phyloP scores from a whole-genome alignment of 768 basidiomycete genomes.

The Phlebiopsis flavidoalba region DNA sequence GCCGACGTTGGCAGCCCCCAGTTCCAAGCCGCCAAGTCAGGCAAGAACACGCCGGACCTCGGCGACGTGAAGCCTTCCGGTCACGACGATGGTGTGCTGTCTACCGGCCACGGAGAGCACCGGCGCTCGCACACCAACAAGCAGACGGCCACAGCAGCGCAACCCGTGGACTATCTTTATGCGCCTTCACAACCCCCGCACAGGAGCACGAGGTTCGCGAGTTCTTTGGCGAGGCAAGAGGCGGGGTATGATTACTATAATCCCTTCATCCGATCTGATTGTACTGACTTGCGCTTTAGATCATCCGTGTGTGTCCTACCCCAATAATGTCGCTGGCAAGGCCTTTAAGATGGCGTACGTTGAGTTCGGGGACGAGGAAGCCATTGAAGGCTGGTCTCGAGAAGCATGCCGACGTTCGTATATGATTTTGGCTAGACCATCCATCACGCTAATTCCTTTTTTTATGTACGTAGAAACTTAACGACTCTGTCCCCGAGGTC shows the following conservation, averaged over 20 bases:
- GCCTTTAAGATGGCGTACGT: slow-evolving; percentile 69
- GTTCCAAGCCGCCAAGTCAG: slow-evolving; percentile 25
- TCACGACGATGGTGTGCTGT: slow-evolving; percentile 21
- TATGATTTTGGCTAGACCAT: not conserved
- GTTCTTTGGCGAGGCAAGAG: slow-evolving; percentile 70
- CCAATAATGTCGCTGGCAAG: slow-evolving; percentile 42
- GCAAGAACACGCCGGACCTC: slow-evolving; percentile 32
- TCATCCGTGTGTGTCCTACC: slow-evolving; percentile 63
- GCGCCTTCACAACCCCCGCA: slow-evolving; percentile 48
- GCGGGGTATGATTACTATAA: slow-evolving; percentile 45
- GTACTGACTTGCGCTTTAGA: slow-evolving; percentile 32
- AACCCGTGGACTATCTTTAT: slow-evolving; percentile 88
- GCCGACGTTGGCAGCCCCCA: slow-evolving; percentile 13
- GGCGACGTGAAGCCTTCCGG: slow-evolving; percentile 6
- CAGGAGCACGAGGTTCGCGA: slow-evolving; percentile 66
- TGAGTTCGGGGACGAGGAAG: slow-evolving; percentile 85
- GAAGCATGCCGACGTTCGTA: slow-evolving; percentile 65
- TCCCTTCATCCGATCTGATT: not conserved
- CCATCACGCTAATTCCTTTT: slow-evolving; percentile 3
- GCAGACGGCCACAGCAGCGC: slow-evolving; percentile 51
- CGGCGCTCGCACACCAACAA: slow-evolving; percentile 70
- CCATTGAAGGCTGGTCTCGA: slow-evolving; percentile 77
- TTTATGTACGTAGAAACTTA: slow-evolving; percentile 55
- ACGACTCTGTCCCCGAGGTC: slow-evolving; percentile 60
- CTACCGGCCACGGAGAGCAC: slow-evolving; percentile 43